Evolutionary conservation across 139 green algal species (phyloP).

Genomic region (Trebouxia sp.): DNA sequence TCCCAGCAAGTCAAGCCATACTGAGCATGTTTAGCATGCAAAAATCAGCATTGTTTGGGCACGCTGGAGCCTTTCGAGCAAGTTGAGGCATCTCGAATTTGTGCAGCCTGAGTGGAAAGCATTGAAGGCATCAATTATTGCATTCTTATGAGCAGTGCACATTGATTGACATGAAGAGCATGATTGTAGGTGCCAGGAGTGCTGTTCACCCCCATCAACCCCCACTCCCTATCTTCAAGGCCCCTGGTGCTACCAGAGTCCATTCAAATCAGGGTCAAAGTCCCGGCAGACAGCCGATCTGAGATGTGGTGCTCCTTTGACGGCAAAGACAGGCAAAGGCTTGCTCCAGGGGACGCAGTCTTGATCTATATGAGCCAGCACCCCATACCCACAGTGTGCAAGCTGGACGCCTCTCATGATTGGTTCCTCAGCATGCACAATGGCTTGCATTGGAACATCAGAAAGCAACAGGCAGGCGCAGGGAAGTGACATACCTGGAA

Average conservation of each 20-base stretch:
- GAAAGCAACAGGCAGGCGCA: conserved; percentile 57
- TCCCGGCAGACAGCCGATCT: conserved; percentile 64
- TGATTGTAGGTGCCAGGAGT: conserved; percentile 47
- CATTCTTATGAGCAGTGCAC: too few species aligned
- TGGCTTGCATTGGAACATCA: conserved; percentile 75
- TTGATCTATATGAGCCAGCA: conserved; percentile 63
- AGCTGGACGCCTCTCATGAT: conserved; percentile 67
- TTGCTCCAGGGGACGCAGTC: conserved; percentile 66
- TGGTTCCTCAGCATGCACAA: conserved; percentile 54
- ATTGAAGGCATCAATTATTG: too few species aligned
- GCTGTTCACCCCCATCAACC: conserved; percentile 75
- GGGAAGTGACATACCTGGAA: conserved; percentile 33
- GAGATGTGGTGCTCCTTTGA: conserved; percentile 80
- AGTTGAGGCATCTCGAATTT: too few species aligned
- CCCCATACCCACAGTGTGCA: conserved; percentile 71
- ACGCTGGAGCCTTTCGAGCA: too few species aligned
- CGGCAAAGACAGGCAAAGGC: conserved; percentile 50
- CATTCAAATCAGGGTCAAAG: conserved; percentile 71
- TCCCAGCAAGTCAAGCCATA: too few species aligned
- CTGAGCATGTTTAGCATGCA: too few species aligned
- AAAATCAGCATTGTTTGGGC: too few species aligned
- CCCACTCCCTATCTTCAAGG: conserved; percentile 75
- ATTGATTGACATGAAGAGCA: not conserved
- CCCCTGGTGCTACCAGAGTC: conserved; percentile 74
- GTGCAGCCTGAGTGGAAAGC: too few species aligned